A percentile compares a stretch with the other conserved stretches of the same genome.
phyloP scores from a whole-genome alignment of 345 rosid genomes.

The Toxicodendron radicans region DNA sequence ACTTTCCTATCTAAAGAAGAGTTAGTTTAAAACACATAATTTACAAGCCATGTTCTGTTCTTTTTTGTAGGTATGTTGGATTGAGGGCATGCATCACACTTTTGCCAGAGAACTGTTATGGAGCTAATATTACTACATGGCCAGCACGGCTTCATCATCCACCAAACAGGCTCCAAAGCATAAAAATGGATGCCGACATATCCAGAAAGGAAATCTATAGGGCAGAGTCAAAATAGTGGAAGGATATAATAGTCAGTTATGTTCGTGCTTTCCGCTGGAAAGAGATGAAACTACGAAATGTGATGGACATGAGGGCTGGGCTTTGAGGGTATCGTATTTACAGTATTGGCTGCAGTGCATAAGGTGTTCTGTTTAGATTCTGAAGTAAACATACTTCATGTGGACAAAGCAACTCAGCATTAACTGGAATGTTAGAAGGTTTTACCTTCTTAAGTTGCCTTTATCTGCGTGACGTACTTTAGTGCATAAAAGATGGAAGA shows the following conservation, averaged over 20 bases:
- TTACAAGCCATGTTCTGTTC: no score
- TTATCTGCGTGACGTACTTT: not conserved
- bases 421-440: not conserved
- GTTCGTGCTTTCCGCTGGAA: conserved; percentile 57
- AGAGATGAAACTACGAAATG: conserved; percentile 49
- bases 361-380: no score
- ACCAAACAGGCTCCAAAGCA: no score
- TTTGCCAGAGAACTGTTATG: conserved; percentile 57
- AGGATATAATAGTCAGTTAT: conserved; percentile 49
- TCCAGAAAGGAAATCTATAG: no score
- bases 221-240: conserved; percentile 68
- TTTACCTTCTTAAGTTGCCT: not conserved
- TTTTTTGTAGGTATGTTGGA: no score
- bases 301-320: conserved; percentile 71
- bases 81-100: no score
- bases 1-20: no score
- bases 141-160: conserved; percentile 61
- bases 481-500: not conserved
- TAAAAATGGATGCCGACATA: no score
- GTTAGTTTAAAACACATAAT: no score
- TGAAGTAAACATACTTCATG: not conserved
- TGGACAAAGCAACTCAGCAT: not conserved
- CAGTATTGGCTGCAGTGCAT: not conserved
- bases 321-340: conserved; percentile 55
- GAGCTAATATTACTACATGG: conserved; percentile 58